Percentiles rank a stretch among this genome's conserved stretches.
phyloP scores from a whole-genome alignment of 257 asterid species.

The Knoxia roxburghii region DNA sequence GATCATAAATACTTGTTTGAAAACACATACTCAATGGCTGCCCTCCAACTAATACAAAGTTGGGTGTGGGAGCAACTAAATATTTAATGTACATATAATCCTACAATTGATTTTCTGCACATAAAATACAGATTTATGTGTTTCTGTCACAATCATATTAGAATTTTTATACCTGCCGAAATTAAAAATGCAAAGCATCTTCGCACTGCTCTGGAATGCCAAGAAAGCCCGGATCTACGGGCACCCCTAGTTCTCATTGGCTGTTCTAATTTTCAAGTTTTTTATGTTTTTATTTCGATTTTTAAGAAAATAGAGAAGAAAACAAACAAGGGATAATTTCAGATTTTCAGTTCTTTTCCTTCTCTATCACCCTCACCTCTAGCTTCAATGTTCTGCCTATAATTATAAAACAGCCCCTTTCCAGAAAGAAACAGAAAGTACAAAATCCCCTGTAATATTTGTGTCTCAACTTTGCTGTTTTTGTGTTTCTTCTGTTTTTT shows the following conservation, averaged over 20 bases:
- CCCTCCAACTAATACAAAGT: neutral
- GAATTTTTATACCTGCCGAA: too few species aligned
- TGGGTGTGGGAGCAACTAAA: neutral
- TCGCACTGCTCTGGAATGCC: neutral
- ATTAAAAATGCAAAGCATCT: too few species aligned
- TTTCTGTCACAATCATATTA: slow-evolving; percentile 1
- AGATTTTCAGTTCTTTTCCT: neutral
- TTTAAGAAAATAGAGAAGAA: too few species aligned
- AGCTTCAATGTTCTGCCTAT: neutral
- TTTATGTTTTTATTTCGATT: too few species aligned
- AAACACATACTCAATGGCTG: too few species aligned
- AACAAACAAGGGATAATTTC: too few species aligned
- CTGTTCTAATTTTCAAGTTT: neutral
- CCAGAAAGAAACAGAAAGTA: slow-evolving; percentile 2
- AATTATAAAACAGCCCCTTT: slow-evolving; percentile 7
- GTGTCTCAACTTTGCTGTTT: slow-evolving; percentile 1
- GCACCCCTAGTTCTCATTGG: slow-evolving; percentile 16
- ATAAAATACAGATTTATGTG: neutral
- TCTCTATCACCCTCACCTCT: neutral
- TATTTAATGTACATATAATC: neutral
- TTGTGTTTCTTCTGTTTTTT: neutral
- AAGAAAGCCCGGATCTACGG: slow-evolving; percentile 12
- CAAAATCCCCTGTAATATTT: neutral
- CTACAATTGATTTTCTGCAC: neutral
- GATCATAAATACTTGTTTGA: neutral